phyloP scores from a whole-genome alignment of 2,329 filamentous ascomycete genomes.

The Whalleya microplaca region DNA sequence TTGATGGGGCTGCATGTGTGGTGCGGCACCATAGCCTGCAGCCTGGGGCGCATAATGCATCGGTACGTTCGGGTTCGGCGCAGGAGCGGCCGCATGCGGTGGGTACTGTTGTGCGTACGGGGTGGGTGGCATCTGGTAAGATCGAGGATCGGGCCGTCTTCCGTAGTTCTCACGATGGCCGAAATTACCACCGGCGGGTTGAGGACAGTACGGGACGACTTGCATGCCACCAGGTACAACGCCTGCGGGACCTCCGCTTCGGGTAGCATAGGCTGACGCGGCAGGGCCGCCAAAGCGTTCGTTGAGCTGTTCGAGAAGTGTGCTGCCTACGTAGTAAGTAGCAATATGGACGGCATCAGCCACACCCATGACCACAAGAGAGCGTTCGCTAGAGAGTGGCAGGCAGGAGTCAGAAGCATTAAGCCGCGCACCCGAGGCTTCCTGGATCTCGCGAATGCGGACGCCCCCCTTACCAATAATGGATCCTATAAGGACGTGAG shows the following conservation, averaged over 20 bases:
- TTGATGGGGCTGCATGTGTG: conserved; percentile 76
- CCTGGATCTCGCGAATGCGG: conserved; percentile 96
- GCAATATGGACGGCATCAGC: conserved; percentile 98
- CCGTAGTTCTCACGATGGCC: conserved; percentile 86
- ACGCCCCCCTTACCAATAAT: conserved; percentile 98
- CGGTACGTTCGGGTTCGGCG: conserved; percentile 64
- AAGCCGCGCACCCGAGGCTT: conserved; percentile 91
- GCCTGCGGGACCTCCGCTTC: conserved; percentile 89
- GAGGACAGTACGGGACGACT: conserved; percentile 96
- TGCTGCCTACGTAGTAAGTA: conserved; percentile 97
- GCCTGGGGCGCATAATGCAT: conserved; percentile 84
- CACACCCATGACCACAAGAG: conserved; percentile 96
- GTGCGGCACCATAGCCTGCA: conserved; percentile 75
- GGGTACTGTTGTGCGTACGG: conserved; percentile 78
- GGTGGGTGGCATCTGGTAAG: conserved; percentile 75
- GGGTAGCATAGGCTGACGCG: conserved; percentile 95
- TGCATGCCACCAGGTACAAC: conserved; percentile 98
- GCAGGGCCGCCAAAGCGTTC: conserved; percentile 95
- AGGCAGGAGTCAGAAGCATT: conserved; percentile 96
- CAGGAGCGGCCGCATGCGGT: conserved; percentile 61
- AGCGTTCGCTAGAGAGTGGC: conserved; percentile 92
- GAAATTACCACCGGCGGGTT: conserved; percentile 90
- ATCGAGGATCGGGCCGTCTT: conserved; percentile 72
- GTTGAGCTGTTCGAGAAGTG: conserved; percentile 95
- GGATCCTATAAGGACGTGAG: conserved; percentile 95